Conservation (phyloP, 352 stramenopile genomes). For the Globisporangium solare region DNA sequence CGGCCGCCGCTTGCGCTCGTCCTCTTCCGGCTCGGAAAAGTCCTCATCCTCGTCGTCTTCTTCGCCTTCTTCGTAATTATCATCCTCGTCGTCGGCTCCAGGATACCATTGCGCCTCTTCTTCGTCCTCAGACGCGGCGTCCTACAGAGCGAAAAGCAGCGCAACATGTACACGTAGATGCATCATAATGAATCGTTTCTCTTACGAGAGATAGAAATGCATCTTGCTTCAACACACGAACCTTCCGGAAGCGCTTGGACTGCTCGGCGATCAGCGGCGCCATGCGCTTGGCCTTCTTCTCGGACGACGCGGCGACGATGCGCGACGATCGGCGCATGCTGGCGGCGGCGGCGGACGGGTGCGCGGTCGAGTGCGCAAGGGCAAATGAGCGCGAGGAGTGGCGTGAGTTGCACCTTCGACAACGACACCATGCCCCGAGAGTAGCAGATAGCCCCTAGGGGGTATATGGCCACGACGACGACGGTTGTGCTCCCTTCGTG, state of each 20-base stretch:
- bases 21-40: constrained; percentile 26
- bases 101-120: constrained; percentile 26
- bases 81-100: constrained; percentile 26
- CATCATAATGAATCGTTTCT: not conserved
- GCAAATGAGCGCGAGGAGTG: constrained; percentile 8
- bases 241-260: constrained; percentile 22
- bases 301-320: constrained; percentile 37
- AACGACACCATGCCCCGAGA: not conserved
- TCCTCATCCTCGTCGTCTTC: constrained; percentile 24
- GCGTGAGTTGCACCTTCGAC: too few species aligned
- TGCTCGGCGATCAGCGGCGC: constrained; percentile 45
- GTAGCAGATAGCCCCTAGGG: not conserved
- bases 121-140: constrained; percentile 20
- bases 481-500: constrained; percentile 4
- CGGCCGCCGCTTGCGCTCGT: constrained; percentile 21
- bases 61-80: constrained; percentile 24
- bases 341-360: constrained; percentile 1
- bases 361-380: constrained; percentile 6
- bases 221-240: constrained; percentile 9
- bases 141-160: constrained; percentile 11
- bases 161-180: not conserved
- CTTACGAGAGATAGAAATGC: too few species aligned
- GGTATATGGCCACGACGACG: too few species aligned
- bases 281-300: constrained; percentile 51
- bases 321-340: constrained; percentile 64